These are phyloP conservation scores for Tolypocladium ovalisporum DNA, from an alignment of 2,329 filamentous ascomycete genomes.

Conservation along the genomic window DNA sequence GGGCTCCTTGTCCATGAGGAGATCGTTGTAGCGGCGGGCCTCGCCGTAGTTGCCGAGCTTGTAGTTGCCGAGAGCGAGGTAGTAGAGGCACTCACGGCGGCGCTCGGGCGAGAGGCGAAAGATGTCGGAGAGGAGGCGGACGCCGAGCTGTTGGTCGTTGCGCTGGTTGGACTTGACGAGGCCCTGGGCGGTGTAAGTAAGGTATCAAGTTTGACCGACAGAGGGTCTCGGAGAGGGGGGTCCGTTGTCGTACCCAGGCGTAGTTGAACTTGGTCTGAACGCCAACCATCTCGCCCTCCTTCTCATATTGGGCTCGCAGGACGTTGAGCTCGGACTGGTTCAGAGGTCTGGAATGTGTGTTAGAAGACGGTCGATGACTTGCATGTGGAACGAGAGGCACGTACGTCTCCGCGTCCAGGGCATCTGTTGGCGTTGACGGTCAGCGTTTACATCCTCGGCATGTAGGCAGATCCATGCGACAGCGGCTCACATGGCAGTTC, in stretches of 20 bases:
- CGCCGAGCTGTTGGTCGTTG: conserved; percentile 84
- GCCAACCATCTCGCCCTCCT: conserved; percentile 93
- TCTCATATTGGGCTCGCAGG: conserved; percentile 87
- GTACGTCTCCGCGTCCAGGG: conserved; percentile 92
- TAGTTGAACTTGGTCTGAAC: conserved; percentile 99
- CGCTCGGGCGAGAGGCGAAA: conserved; percentile 90
- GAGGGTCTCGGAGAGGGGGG: background rate
- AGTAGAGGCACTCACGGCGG: conserved; percentile 95
- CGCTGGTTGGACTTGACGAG: conserved; percentile 86
- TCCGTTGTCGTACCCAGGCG: conserved; percentile 63
- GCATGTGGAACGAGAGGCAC: conserved; percentile 14
- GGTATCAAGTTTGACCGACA: conserved; percentile 3
- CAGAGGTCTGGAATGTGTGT: conserved; percentile 51
- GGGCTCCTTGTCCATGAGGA: conserved; percentile 82
- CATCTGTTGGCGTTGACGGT: conserved; percentile 40
- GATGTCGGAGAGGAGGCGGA: conserved; percentile 89
- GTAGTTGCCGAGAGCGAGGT: conserved; percentile 93
- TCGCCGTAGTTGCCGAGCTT: conserved; percentile 97
- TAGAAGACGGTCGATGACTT: background rate
- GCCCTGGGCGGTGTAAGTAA: conserved; percentile 43
- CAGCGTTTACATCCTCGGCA: conserved; percentile 2
- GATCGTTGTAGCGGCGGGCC: conserved; percentile 86
- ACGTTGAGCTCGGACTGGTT: conserved; percentile 89
- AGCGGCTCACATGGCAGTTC: conserved; percentile 35
- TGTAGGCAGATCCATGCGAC: background rate